Conservation (phyloP, 139 green algal species). For the Trebouxia sp. region DNA sequence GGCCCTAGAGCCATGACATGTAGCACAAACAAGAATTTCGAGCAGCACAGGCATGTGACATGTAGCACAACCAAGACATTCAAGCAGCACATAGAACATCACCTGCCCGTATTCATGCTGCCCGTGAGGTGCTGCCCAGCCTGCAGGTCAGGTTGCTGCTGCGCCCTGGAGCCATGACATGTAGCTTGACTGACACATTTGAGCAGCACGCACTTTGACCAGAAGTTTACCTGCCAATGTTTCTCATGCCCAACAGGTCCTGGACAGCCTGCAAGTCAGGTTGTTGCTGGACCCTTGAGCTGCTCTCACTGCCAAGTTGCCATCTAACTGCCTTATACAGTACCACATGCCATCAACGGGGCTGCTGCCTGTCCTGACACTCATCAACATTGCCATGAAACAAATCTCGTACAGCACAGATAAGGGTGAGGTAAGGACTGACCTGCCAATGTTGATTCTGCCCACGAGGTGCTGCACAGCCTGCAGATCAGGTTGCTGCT, state of each 20-base stretch:
- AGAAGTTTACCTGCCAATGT: no score
- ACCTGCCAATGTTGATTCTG: constrained; percentile 22
- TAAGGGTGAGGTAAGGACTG: not conserved
- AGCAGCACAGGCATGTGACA: no score
- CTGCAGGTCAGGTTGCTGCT: not conserved
- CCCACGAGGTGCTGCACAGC: constrained; percentile 9
- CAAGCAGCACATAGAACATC: no score
- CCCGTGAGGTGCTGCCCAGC: no score
- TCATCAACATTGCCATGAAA: not conserved
- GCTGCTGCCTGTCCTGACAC: not conserved
- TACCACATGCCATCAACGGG: not conserved
- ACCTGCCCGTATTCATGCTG: no score
- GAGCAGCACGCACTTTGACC: no score
- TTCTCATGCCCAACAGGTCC: no score
- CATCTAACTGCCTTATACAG: not conserved
- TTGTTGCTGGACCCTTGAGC: not conserved
- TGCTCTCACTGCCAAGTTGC: not conserved
- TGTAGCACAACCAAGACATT: no score
- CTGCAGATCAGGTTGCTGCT: constrained; percentile 1
- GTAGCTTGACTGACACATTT: no score
- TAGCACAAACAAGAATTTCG: no score
- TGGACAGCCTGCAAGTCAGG: not conserved
- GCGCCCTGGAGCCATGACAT: no score
- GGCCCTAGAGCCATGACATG: no score
- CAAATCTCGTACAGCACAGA: not conserved